Base-by-base conservation (phyloP, 495 filamentous ascomycete genomes). In the Penicillium dipodomyicola region DNA sequence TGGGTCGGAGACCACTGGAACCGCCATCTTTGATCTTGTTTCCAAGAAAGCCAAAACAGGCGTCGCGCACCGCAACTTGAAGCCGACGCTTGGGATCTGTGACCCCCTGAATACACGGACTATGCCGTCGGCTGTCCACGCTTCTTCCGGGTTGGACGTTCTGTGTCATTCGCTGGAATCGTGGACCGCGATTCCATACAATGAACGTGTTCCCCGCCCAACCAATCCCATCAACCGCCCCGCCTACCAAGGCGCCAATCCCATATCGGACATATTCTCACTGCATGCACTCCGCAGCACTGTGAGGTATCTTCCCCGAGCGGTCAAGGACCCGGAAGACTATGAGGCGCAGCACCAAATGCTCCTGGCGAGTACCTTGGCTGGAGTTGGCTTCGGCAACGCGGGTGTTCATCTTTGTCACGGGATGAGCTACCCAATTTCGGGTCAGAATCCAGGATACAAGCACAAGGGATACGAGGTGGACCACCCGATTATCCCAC, bases 401-500 rank as follows among this genome's bases (percentile, higher is more conserved):
- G 94, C 94, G 1, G 94, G 94, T 41, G 94, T 98, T 2, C 94
- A 98, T 75, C 78, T 98, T 4, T 98, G 94, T 74, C 94, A 98
- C 67, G 94, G 92, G 53, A 96, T 97, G 92, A 89, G 84, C 39
- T 98, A 98, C 69, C 93, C 93, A 6, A 94, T 97, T 62, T 92
- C 90, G 22, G 87, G 90, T 35, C 91, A 95, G 67, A 97, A 97
- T 65, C 91, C 90, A 0, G 88, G 86, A 7, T 96, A 97, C 69
- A 84, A 84, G 65, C 94, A 98, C 65, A 67, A 77, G 2, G 94
- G 93, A 11, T 98, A 98, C 71, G 72, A 84, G 1, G 84, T 92
- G 15, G 69, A 79, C 12, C 59, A 76, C 49, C 84, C 91, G 2
- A 88, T 98, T 60, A 97, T 97, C 65, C 93, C 94, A 0, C 94